Percentiles rank a stretch among this genome's conserved stretches.
These are phyloP conservation scores for Exophiala aquamarina DNA, from an alignment of 2,329 filamentous ascomycete species.

Conservation along the genomic window DNA sequence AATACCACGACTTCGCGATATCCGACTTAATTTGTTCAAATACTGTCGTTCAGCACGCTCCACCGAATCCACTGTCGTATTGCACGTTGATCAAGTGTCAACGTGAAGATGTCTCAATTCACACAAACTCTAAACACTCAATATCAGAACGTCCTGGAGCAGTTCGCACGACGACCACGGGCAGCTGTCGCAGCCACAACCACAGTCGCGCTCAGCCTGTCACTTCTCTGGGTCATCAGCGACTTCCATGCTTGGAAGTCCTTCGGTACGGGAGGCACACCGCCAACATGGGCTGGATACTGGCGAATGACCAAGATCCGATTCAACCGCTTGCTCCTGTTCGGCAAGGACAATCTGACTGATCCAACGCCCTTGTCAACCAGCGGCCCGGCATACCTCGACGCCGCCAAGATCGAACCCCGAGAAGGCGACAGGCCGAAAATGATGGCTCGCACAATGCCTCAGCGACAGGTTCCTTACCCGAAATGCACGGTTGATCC, in stretches of 20 bases:
- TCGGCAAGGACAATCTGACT: constrained; percentile 19
- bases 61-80: no score
- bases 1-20: no score
- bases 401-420: constrained; percentile 5
- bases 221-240: constrained; percentile 18
- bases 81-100: no score
- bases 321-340: constrained; percentile 15
- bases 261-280: constrained; percentile 25
- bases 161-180: constrained; percentile 12
- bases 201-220: constrained; percentile 11
- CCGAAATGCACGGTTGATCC: constrained; percentile 4
- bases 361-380: constrained; percentile 17
- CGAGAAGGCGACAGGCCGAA: constrained; percentile 15
- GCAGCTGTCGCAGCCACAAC: constrained; percentile 10
- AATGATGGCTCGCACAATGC: constrained; percentile 21
- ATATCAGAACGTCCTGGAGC: constrained; percentile 9
- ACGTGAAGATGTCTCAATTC: constrained; percentile 9
- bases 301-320: constrained; percentile 25
- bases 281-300: constrained; percentile 25
- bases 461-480: constrained; percentile 24
- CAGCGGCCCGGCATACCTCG: constrained; percentile 18
- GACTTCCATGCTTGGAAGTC: constrained; percentile 24
- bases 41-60: no score
- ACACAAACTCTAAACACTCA: constrained; percentile 2
- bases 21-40: no score